Base-by-base conservation (phyloP, 192 early-diverging fungal genomes). In the Bifiguratus adelaidae region DNA sequence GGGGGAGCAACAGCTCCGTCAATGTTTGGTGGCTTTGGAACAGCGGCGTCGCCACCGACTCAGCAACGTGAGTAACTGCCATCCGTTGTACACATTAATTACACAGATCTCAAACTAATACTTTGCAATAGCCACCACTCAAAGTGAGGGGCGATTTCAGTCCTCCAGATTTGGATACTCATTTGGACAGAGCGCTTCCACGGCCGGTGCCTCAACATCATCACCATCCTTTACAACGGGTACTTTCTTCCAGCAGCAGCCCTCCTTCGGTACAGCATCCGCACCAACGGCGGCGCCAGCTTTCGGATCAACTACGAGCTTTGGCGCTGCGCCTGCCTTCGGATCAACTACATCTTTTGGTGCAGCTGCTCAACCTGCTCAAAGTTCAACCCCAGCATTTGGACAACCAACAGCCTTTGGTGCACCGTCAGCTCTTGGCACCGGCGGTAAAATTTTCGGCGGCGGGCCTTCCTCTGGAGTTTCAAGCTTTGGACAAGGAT, bases 301-400 rank as follows among this genome's bases (percentile, higher is more conserved):
- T 2, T 60, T 60, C 38, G 58, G 52, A 27, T 4, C 56, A 4
- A 45, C 50, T 4, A 52, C 27, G 1, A 7, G 13, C 8, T 48
- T 60, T 22, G 58, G 51, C 3, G 26, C 35, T 25, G 26, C 32
- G 8, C 48, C 55, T 3, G 19, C 55, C 1, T 58, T 51, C 40
- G 56, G 48, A 11, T 52, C 56, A 16, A 30, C 49, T 3, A 58
- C 49, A 1, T 16, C 35, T 1, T 29, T 44, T 57, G 47, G 47
- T 18, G 47, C 43, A 15, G 15, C 42, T 11, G 15, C 42, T 5
- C 19, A 30, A 19, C 34, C 47, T 8, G 37, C 41, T 0, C n/a
- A n/a, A n/a, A n/a, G n/a, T n/a, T n/a, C n/a, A n/a, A n/a, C n/a
- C n/a, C n/a, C n/a, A n/a, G n/a, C n/a, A n/a, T 55, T 55, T 47